Conservation (phyloP, 805 yeast genomes). For the Yamadazyma phyllophila region DNA sequence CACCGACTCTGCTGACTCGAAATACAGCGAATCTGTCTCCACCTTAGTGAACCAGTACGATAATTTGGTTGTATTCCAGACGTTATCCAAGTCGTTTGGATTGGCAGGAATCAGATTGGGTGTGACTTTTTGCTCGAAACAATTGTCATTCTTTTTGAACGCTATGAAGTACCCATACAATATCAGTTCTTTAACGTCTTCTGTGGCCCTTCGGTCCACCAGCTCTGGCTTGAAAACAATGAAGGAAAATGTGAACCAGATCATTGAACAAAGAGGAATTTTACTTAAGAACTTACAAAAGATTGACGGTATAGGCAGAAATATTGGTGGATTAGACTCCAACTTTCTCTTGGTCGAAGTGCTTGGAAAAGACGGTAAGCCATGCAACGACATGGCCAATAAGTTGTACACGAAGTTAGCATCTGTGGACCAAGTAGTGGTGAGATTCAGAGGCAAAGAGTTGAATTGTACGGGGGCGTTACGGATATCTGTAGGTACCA, state of each 20-base stretch:
- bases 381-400: conserved; percentile 67
- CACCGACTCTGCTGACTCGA: conserved; percentile 19
- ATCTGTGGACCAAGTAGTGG: conserved; percentile 69
- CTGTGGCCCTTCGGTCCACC: conserved; percentile 73
- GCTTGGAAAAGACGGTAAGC: conserved; percentile 56
- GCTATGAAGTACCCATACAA: conserved; percentile 96
- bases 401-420: conserved; percentile 71
- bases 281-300: conserved; percentile 54
- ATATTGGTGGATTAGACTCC: conserved; percentile 82
- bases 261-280: conserved; percentile 53
- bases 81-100: conserved; percentile 93
- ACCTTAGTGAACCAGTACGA: conserved; percentile 80
- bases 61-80: conserved; percentile 84
- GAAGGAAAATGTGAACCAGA: conserved; percentile 50
- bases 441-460: conserved; percentile 89
- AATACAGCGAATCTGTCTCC: conserved; percentile 48
- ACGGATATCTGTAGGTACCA: conserved; percentile 85
- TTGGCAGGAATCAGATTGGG: conserved; percentile 94
- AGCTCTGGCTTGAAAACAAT: conserved; percentile 53
- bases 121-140: conserved; percentile 61
- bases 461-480: conserved; percentile 85
- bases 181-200: conserved; percentile 77
- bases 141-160: conserved; percentile 67
- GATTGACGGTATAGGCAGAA: conserved; percentile 64
- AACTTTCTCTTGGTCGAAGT: conserved; percentile 80